Base-by-base conservation (phyloP, 2,329 filamentous ascomycete species). In the Pseudocercospora vitis region DNA sequence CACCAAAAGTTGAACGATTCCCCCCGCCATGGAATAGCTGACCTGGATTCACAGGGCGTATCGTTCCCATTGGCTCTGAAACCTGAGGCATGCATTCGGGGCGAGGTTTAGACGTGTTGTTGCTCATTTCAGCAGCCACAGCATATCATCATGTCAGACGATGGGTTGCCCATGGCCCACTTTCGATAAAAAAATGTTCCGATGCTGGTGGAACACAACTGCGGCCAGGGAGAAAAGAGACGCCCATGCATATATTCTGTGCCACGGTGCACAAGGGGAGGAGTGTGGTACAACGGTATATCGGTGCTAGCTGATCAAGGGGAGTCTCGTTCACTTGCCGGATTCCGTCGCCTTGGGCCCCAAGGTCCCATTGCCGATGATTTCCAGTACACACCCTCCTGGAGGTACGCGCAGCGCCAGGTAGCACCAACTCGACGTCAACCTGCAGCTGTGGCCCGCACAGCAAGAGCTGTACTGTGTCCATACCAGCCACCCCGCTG, bases 231-330 rank as follows among this genome's bases (percentile, higher is more conserved):
- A 28, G 7, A 28, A 24, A 11, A 26, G 19, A 18, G 31, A 48
- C 24, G 44, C 35, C 37, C 26, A 50, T 51, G 45, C 49, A 55
- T 55, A 50, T 33, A 37, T 55, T 37, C 26, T 33, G 52, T 49
- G 49, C 42, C 9, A 52, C 52, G 11, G 37, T 21, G 31, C 32
- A 23, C 40, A 37, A 54, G 44, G 46, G n/a, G n/a, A n/a, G n/a
- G n/a, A 29, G 37, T 37, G 52, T 47, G 37, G 51, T 40, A 44
- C 8, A 24, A 31, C 50, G 12, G 50, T 39, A 52, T 52, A 40
- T 53, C 18, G 39, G 33, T 33, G 32, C 32, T 26, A 50, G 21
- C 39, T 51, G 37, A 32, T 23, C 39, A 23, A 48, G 46, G 19
- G 26, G 19, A n/a, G n/a, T n/a, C n/a, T n/a, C n/a, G n/a, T 33